Base-by-base conservation (phyloP, 1,284 basidiomycete genomes). In the Mycosarcoma mackinlayi region DNA sequence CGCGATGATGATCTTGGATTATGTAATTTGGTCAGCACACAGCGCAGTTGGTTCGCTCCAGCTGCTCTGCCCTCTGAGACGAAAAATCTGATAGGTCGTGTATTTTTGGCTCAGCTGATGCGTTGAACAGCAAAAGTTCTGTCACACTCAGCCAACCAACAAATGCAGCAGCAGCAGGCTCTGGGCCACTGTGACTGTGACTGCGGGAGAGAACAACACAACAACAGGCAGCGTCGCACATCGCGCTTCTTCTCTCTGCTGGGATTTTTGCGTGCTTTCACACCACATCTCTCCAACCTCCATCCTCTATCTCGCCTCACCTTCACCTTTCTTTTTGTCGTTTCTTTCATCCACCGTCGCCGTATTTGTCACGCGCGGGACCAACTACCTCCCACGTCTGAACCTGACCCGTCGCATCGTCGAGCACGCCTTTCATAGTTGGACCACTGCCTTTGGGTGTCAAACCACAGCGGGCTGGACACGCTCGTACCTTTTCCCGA, bases 121-220 rank as follows among this genome's bases (percentile, higher is more conserved):
- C n/a, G n/a, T n/a, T n/a, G n/a, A n/a, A n/a, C n/a, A n/a, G n/a
- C n/a, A n/a, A n/a, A n/a, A n/a, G n/a, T n/a, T n/a, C n/a, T n/a
- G n/a, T n/a, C 40, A 27, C 24, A 30, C 5, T 14, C 13, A 18
- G 16, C 27, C 25, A 42, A 13, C 23, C 10, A 9, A 39, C 19
- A 24, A 21, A 13, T 21, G n/a, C n/a, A n/a, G n/a, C n/a, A n/a
- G n/a, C n/a, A n/a, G n/a, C n/a, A n/a, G n/a, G n/a, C n/a, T n/a
- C n/a, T n/a, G n/a, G n/a, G n/a, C n/a, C n/a, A n/a, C n/a, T n/a
- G n/a, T n/a, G n/a, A n/a, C n/a, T n/a, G n/a, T n/a, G n/a, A n/a
- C n/a, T n/a, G n/a, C n/a, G n/a, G n/a, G n/a, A 39, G 39, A 57
- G 55, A 58, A 38, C 48, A 58, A 58, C 55, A 58, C 55, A 47